Evolutionary conservation across 371 early-diverging fungal species (phyloP), one percentile per base, ranked within the genome.

Genomic region (Thermomucor indicae-seudaticae): DNA sequence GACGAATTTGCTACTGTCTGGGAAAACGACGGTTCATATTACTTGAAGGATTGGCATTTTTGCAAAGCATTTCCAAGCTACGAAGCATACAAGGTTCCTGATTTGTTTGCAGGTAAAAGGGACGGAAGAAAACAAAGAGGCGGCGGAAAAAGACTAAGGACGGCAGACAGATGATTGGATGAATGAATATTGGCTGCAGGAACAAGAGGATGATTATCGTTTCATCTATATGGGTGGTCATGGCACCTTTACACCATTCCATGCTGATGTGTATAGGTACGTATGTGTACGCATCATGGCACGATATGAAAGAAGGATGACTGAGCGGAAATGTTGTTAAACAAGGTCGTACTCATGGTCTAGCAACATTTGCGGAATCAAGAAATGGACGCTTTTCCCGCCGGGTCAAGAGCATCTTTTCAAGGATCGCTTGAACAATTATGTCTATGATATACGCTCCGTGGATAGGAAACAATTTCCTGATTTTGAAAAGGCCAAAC

Each of bases 261-360:
- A 89, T 57, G 79, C 82, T 17, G 89, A 89, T 60, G 89, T 89
- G n/a, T 82, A 75, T 47, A 65, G 81, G 72, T 73, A 67, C 28
- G 34, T 29, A 6, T 6, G 6, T 28, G 10, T 11, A 31, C n/a
- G 16, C 3, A 27, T 14, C 14, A 27, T n/a, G 20, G 19, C 11
- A 6, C n/a, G n/a, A n/a, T n/a, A 3, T 5, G 37, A 20, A 2
- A 4, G 22, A 49, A 25, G 3, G 22, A 32, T 34, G 17, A 11
- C 44, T 14, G 12, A 16, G 20, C 32, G 27, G 6, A 38, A 43
- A 24, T 7, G 24, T 54, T n/a, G n/a, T n/a, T n/a, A n/a, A n/a
- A n/a, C n/a, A n/a, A 78, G 81, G 42, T 86, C 86, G 19, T 87
- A 84, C 56, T 85, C 86, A 14, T 89, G 89, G 89, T 83, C 83